These are phyloP conservation scores for Metschnikowia vanudenii DNA, from an alignment of 805 yeast species.

Conservation along the genomic window DNA sequence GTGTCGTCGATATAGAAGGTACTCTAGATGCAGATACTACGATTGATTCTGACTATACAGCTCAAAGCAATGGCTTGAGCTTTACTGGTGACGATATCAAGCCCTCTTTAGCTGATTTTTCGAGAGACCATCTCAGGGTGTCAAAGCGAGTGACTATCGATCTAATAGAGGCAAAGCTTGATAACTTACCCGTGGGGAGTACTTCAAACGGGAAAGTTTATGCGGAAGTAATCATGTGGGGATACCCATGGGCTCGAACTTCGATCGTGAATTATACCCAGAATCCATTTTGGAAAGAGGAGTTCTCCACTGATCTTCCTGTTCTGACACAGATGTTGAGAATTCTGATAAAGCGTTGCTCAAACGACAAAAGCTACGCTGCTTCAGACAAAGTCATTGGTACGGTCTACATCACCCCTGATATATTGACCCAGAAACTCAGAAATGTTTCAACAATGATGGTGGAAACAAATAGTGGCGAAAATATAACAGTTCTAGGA, in stretches of 20 bases:
- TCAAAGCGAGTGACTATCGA: constrained; percentile 55
- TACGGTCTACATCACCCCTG: constrained; percentile 53
- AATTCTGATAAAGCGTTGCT: constrained; percentile 43
- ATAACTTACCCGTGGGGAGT: constrained; percentile 16
- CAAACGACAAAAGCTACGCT: constrained; percentile 25
- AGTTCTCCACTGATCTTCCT: constrained; percentile 61
- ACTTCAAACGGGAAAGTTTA: constrained; percentile 42
- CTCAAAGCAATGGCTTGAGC: neutral
- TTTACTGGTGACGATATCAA: constrained; percentile 3
- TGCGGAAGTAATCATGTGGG: constrained; percentile 73
- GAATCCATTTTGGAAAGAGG: constrained; percentile 84
- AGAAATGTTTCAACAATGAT: constrained; percentile 35
- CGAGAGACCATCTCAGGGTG: constrained; percentile 45
- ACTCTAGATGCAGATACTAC: constrained; percentile 14
- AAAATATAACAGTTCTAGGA: constrained; percentile 22
- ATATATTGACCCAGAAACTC: constrained; percentile 40
- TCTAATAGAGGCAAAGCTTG: constrained; percentile 64
- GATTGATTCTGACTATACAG: constrained; percentile 1
- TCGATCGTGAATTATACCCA: constrained; percentile 50
- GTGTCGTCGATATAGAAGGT: constrained; percentile 18
- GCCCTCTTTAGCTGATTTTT: constrained; percentile 12
- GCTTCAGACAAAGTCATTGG: constrained; percentile 48
- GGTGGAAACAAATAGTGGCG: constrained; percentile 26
- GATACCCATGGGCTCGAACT: constrained; percentile 74
- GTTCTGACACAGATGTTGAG: constrained; percentile 52